Base-by-base conservation (phyloP, 176 grass and related monocot genomes). In the Triticum dicoccoides region DNA sequence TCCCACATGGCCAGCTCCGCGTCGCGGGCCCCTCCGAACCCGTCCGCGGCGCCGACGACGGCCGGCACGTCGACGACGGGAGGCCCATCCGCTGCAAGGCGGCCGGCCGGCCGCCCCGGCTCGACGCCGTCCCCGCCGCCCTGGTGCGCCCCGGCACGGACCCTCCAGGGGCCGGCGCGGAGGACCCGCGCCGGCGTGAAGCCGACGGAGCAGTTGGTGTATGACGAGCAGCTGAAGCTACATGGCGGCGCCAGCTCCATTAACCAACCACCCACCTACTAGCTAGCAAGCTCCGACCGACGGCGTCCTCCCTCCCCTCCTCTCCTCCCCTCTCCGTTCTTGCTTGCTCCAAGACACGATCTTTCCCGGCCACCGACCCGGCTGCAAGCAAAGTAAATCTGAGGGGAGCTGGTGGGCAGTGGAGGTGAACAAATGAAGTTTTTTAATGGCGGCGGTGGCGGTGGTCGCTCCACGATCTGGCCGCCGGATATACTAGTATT, bases 1-100 rank as follows among this genome's bases (percentile, higher is more conserved):
- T 98, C 96, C 96, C 91, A 95, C 76, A 94, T 87, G 49, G 93
- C 86, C 56, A 89, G 89, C 82, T 95, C 96, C 2, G 96, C 89
- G 30, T 95, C 93, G 4, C 89, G 61, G 18, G 78, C 83, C 5
- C 61, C 82, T 11, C 49, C 77, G 41, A 86, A 82, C 30, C 74
- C 72, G 2, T 52, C 41, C 34, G 45, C 70, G 11, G 44, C 70
- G 11, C 21, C 52, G 7, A 7, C 3, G 13, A 63, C 79, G 6
- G 52, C 79, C 17, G 88, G 17, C 21, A 90, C 85, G 73, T 84
- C 76, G 34, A 90, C 84, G 4, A 90, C 89, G 24, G 80, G 83
- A 4, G 89, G 89, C 1, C 89, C 89, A 35, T 90, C 89, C 12
- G 85, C 85, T 5, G 89, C 85, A 25, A 87, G 81, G 33, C 80